Evolutionary conservation across 208 protist species (phyloP).

Genomic region (Borovskyia barvae): DNA sequence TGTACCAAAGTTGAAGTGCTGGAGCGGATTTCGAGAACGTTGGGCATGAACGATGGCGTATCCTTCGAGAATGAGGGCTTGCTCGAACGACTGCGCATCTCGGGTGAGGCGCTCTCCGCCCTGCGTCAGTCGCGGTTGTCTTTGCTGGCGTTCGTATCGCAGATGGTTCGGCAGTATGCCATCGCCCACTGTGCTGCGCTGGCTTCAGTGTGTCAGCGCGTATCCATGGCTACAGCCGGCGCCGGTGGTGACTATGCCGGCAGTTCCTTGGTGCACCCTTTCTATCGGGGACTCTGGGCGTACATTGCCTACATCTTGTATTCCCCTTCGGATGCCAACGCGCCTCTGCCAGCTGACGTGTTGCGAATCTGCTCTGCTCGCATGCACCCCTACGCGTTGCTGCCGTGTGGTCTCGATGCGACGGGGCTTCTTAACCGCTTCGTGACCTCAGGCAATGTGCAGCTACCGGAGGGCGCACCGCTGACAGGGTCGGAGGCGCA

Average conservation of each 20-base stretch:
- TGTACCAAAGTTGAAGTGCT: slow-evolving; percentile 75
- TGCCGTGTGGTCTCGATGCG: slow-evolving; percentile 66
- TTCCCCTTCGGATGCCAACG: slow-evolving; percentile 1
- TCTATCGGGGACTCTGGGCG: slow-evolving; percentile 66
- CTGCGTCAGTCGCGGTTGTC: slow-evolving; percentile 37
- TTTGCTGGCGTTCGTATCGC: slow-evolving; percentile 60
- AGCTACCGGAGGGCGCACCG: slow-evolving; percentile 10
- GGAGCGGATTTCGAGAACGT: slow-evolving; percentile 42
- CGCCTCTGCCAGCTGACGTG: slow-evolving; percentile 22
- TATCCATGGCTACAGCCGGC: slow-evolving; percentile 51
- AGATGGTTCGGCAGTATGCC: slow-evolving; percentile 73
- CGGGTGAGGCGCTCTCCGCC: slow-evolving; percentile 21
- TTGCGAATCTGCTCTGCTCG: slow-evolving; percentile 43
- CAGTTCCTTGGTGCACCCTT: slow-evolving; percentile 57
- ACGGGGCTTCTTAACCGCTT: slow-evolving; percentile 50
- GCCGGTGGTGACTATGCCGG: slow-evolving; percentile 23
- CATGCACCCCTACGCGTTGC: slow-evolving; percentile 63
- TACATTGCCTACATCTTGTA: slow-evolving; percentile 26
- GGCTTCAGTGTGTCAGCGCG: slow-evolving; percentile 47
- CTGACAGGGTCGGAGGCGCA: slow-evolving; percentile 2
- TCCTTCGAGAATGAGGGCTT: slow-evolving; percentile 33
- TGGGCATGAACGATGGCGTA: slow-evolving; percentile 9
- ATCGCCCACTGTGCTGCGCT: slow-evolving; percentile 57
- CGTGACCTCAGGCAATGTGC: slow-evolving; percentile 35
- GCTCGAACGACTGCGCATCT: slow-evolving; percentile 20